phyloP scores from a whole-genome alignment of 208 protist genomes.

The Trypanosoma lewisi region DNA sequence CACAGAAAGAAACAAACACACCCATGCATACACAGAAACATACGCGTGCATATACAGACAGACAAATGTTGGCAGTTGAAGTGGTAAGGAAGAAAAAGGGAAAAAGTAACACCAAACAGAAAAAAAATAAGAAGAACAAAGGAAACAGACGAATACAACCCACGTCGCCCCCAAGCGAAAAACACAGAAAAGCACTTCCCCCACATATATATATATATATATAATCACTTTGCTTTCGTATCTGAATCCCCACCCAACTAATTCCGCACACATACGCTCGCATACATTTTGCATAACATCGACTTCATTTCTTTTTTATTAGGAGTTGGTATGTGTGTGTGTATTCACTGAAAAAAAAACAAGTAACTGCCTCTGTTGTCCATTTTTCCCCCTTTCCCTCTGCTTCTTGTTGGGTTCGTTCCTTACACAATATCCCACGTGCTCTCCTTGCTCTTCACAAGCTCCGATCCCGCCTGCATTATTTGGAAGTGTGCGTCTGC shows the following conservation, averaged over 20 bases:
- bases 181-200: no score
- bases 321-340: no score
- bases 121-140: background rate
- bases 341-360: no score
- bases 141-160: background rate
- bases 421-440: constrained; percentile 50
- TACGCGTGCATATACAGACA: background rate
- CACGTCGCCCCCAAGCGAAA: no score
- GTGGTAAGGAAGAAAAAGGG: background rate
- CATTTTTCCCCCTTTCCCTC: background rate
- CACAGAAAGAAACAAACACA: constrained; percentile 1
- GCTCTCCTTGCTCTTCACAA: constrained; percentile 49
- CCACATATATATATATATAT: no score
- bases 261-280: no score
- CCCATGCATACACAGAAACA: background rate
- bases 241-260: no score
- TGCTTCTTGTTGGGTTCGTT: background rate
- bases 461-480: constrained; percentile 39
- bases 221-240: no score
- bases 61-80: background rate
- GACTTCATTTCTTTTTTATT: no score
- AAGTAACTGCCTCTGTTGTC: background rate
- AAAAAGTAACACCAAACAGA: no score
- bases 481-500: constrained; percentile 52
- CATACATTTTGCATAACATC: no score